Evolutionary conservation across 192 early-diverging fungal species (phyloP).

Genomic region (Paraglomus occultum): DNA sequence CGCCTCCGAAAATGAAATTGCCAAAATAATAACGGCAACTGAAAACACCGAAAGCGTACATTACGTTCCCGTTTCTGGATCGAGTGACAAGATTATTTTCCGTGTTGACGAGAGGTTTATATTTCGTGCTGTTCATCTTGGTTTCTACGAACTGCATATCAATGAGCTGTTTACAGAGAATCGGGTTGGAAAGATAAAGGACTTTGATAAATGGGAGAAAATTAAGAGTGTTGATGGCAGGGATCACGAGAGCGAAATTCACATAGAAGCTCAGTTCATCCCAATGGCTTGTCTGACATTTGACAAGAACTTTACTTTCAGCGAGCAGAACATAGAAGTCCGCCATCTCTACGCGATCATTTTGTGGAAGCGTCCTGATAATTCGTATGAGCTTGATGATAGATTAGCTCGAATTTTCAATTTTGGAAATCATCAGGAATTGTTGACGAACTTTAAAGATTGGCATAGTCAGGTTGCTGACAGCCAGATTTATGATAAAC

Average conservation of each 20-base stretch:
- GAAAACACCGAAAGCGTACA: constrained; percentile 4
- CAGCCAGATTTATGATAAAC: neutral
- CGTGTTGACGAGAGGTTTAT: constrained; percentile 8
- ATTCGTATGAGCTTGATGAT: constrained; percentile 5
- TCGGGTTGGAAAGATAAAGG: neutral
- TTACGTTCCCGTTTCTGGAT: constrained; percentile 1
- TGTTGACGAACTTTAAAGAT: neutral
- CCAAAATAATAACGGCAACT: neutral
- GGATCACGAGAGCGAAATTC: neutral
- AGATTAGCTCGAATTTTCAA: constrained; percentile 15
- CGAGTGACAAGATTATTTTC: constrained; percentile 15
- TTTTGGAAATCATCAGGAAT: constrained; percentile 6
- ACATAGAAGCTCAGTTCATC: constrained; percentile 17
- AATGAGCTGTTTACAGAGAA: neutral
- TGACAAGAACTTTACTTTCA: constrained; percentile 2
- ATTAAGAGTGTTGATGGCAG: neutral
- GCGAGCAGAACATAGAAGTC: neutral
- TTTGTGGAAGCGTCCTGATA: neutral
- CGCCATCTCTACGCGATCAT: constrained; percentile 20
- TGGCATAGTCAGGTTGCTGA: neutral
- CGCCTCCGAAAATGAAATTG: neutral
- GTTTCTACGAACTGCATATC: neutral
- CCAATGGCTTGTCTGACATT: neutral
- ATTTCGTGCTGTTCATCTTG: neutral
- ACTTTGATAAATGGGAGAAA: neutral